phyloP scores from a whole-genome alignment of 2,329 filamentous ascomycete genomes.

The Scedosporium dehoogii region DNA sequence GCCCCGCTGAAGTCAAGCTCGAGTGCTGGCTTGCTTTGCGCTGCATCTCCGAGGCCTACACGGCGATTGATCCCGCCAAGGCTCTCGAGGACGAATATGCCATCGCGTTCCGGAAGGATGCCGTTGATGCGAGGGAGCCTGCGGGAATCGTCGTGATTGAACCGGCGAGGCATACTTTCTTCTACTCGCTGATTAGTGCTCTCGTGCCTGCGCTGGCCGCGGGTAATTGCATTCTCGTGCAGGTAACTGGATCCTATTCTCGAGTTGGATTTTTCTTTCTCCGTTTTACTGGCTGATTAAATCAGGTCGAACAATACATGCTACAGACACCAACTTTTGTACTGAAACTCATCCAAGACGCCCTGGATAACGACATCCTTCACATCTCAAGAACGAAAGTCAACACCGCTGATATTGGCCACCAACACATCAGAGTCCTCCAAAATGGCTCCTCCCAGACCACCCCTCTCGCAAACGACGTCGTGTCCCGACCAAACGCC shows the following conservation, averaged over 20 bases:
- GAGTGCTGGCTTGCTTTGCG: constrained; percentile 31
- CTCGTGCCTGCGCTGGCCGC: constrained; percentile 18
- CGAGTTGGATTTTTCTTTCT: background rate
- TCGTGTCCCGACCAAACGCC: constrained; percentile 9
- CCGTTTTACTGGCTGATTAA: constrained; percentile 8
- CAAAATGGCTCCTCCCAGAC: background rate
- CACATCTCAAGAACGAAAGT: constrained; percentile 24
- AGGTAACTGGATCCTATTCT: constrained; percentile 9
- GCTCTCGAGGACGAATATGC: constrained; percentile 15
- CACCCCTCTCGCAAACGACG: constrained; percentile 4
- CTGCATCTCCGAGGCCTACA: constrained; percentile 27
- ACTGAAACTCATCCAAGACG: constrained; percentile 24
- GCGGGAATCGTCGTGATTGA: constrained; percentile 16
- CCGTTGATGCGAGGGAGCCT: background rate
- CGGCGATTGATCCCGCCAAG: constrained; percentile 21
- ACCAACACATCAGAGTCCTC: constrained; percentile 5
- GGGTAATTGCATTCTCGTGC: constrained; percentile 18
- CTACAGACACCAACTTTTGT: constrained; percentile 23
- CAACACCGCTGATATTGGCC: constrained; percentile 15
- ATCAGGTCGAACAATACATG: constrained; percentile 28
- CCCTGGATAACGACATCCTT: constrained; percentile 39
- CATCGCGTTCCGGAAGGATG: constrained; percentile 6
- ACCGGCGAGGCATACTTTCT: constrained; percentile 13
- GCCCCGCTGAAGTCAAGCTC: constrained; percentile 16
- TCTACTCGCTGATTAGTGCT: constrained; percentile 17